Conservation (phyloP, 768 basidiomycete species). For the Rhizopogon vulgaris region DNA sequence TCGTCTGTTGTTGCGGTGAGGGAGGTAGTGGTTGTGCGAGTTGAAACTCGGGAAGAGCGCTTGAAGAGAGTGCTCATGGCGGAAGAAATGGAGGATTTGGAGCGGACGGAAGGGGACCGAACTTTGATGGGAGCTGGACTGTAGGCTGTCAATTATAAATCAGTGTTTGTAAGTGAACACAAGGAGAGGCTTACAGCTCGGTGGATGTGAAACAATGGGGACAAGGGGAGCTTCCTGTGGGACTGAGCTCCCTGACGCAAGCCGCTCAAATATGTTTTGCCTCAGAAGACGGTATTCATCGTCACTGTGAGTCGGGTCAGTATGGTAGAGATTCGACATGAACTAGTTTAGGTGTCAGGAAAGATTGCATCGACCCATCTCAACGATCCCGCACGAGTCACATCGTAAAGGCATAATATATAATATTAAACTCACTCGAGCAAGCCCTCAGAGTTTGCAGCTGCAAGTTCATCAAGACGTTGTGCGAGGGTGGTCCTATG, state of each 20-base stretch:
- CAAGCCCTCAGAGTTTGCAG: constrained; percentile 75
- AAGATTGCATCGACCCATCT: neutral
- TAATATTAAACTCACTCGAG: constrained; percentile 47
- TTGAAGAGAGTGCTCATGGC: constrained; percentile 47
- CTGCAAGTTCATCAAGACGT: constrained; percentile 72
- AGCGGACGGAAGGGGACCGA: constrained; percentile 45
- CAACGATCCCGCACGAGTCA: neutral
- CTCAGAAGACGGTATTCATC: constrained; percentile 82
- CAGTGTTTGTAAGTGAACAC: constrained; percentile 7
- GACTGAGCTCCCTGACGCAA: constrained; percentile 50
- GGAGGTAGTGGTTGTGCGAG: constrained; percentile 28
- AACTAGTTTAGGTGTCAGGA: neutral
- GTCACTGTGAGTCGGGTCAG: constrained; percentile 42
- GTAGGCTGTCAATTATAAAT: neutral
- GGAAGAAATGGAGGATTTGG: constrained; percentile 47
- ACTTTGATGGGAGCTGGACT: constrained; percentile 25
- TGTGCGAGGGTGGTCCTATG: constrained; percentile 70
- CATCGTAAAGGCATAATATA: neutral
- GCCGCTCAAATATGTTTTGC: constrained; percentile 79
- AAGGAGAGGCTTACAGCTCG: neutral
- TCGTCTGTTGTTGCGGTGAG: constrained; percentile 30
- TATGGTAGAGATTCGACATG: neutral
- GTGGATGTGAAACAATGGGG: constrained; percentile 38
- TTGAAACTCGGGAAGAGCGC: constrained; percentile 35
- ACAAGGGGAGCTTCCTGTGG: constrained; percentile 62